Evolutionary conservation across 2,329 filamentous ascomycete species (phyloP).

Genomic region (Phaeomoniella chlamydospora): DNA sequence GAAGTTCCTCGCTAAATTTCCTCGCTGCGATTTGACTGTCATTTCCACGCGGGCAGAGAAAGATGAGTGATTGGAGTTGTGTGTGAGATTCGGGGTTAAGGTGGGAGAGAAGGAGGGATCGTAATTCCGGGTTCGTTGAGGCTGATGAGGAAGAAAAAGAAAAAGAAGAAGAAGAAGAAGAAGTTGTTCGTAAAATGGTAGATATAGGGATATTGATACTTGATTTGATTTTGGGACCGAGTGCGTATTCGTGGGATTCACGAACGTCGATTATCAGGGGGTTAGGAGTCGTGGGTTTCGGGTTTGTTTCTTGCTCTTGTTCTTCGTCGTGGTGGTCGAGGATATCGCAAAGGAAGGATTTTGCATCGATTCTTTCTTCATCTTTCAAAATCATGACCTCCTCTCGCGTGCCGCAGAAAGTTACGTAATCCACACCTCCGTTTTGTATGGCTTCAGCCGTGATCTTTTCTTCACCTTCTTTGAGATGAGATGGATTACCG

Average conservation of each 20-base stretch:
- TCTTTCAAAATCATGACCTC: conserved; percentile 43
- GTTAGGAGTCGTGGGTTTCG: conserved; percentile 1
- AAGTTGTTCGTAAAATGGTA: not conserved
- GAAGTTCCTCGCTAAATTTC: conserved; percentile 17
- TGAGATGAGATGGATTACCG: conserved; percentile 48
- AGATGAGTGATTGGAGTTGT: conserved; percentile 12
- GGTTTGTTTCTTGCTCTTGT: conserved; percentile 8
- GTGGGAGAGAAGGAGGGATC: not conserved
- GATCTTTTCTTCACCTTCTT: conserved; percentile 44
- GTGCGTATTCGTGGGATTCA: conserved; percentile 69
- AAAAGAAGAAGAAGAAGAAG: too few species aligned
- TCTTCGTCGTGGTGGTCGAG: too few species aligned
- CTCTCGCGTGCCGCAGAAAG: conserved; percentile 59
- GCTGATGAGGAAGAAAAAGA: too few species aligned
- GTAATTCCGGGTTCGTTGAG: too few species aligned
- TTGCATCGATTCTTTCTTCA: conserved; percentile 53
- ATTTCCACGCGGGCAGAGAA: conserved; percentile 33
- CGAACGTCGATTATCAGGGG: conserved; percentile 68
- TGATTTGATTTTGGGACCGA: conserved; percentile 55
- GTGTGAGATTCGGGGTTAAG: not conserved
- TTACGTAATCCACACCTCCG: conserved; percentile 65
- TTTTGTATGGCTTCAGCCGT: conserved; percentile 46
- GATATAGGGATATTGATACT: conserved; percentile 46
- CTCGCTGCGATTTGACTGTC: conserved; percentile 31
- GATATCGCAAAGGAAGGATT: too few species aligned